These are phyloP conservation scores for Leccinum fuscescens DNA, from an alignment of 1,284 basidiomycete genomes.

Conservation along the genomic window DNA sequence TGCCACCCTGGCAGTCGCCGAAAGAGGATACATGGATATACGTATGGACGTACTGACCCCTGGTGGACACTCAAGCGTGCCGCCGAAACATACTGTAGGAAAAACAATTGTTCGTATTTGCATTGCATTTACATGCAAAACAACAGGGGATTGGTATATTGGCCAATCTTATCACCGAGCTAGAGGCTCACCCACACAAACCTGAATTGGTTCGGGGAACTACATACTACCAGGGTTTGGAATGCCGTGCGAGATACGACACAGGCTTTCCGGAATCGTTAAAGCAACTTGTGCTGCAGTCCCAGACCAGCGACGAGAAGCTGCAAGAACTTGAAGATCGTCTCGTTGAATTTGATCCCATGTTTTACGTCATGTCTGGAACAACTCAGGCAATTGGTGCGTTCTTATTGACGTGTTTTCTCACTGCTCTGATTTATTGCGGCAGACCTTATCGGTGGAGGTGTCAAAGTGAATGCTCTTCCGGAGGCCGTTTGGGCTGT, in stretches of 20 bases:
- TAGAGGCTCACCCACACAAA: constrained; percentile 49
- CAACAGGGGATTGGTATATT: constrained; percentile 56
- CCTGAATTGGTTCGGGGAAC: constrained; percentile 34
- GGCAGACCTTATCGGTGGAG: constrained; percentile 42
- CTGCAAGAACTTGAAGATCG: constrained; percentile 31
- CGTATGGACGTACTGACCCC: constrained; percentile 51
- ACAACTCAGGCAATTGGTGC: constrained; percentile 52
- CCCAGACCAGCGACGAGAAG: constrained; percentile 28
- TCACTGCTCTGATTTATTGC: background rate
- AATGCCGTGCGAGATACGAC: constrained; percentile 27
- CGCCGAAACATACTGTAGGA: constrained; percentile 54
- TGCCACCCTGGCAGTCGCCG: constrained; percentile 47
- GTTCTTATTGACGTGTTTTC: background rate
- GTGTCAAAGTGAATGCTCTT: constrained; percentile 48
- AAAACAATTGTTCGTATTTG: background rate
- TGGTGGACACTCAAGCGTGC: constrained; percentile 68
- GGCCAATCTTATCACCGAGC: constrained; percentile 46
- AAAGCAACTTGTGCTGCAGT: constrained; percentile 28
- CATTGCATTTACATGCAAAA: constrained; percentile 11
- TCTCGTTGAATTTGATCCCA: constrained; percentile 29
- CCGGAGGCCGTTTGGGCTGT: constrained; percentile 40
- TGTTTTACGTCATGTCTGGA: constrained; percentile 28
- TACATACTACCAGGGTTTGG: constrained; percentile 28
- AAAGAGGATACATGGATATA: constrained; percentile 67
- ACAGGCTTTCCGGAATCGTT: constrained; percentile 30